These are phyloP conservation scores for Saturnispora galanensis DNA, from an alignment of 805 yeast genomes.

Conservation along the genomic window DNA sequence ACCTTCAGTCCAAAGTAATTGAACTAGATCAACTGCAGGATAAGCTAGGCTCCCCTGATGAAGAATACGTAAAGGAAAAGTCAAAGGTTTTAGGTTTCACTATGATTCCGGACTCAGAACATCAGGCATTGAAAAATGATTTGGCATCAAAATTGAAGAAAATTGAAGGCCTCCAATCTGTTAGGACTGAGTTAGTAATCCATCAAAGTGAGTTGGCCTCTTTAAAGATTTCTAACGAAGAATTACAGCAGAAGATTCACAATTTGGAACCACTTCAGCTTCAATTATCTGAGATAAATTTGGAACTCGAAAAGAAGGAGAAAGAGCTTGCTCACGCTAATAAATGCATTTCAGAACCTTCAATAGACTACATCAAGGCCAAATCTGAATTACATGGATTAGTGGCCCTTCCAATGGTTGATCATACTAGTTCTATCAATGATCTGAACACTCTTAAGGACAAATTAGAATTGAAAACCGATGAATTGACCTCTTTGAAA, in stretches of 20 bases:
- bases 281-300: neutral
- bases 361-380: constrained; percentile 14
- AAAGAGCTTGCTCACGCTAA: constrained; percentile 4
- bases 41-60: constrained; percentile 10
- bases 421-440: neutral
- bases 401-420: constrained; percentile 11
- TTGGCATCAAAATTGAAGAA: neutral
- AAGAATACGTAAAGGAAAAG: constrained; percentile 18
- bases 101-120: constrained; percentile 13
- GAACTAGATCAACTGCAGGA: constrained; percentile 6
- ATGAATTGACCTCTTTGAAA: constrained; percentile 4
- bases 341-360: constrained; percentile 11
- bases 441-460: constrained; percentile 1
- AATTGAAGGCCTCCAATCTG: constrained; percentile 8
- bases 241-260: constrained; percentile 1
- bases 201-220: neutral
- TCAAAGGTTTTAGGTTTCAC: constrained; percentile 14
- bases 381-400: constrained; percentile 12
- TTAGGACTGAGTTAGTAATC: neutral
- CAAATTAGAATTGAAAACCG: neutral
- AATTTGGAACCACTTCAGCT: neutral
- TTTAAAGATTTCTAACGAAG: neutral
- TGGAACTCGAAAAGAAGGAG: constrained; percentile 1
- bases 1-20: neutral
- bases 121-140: constrained; percentile 10